Evolutionary conservation across 768 basidiomycete species (phyloP).

Genomic region (Melanogaster broomeanus): DNA sequence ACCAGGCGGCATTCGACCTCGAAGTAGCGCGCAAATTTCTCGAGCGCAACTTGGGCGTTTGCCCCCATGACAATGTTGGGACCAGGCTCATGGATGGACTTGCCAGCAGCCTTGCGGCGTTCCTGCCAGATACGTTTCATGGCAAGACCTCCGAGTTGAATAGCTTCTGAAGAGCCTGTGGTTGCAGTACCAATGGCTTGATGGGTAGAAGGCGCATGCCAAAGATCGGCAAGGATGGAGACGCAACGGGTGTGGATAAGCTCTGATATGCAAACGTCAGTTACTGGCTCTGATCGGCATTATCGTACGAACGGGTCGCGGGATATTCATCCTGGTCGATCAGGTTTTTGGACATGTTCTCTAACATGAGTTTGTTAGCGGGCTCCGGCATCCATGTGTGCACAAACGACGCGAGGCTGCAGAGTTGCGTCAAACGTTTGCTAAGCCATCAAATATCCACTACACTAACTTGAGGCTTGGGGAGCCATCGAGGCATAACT

Average conservation of each 20-base stretch:
- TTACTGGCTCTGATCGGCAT: neutral
- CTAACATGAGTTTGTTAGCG: slow-evolving; percentile 57
- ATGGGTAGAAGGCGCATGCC: slow-evolving; percentile 59
- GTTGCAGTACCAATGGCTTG: slow-evolving; percentile 69
- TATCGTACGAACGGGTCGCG: slow-evolving; percentile 41
- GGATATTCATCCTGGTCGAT: slow-evolving; percentile 76
- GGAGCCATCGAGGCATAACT: slow-evolving; percentile 54
- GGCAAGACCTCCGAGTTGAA: slow-evolving; percentile 71
- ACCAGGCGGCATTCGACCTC: slow-evolving; percentile 68
- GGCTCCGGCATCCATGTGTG: slow-evolving; percentile 62
- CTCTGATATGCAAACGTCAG: slow-evolving; percentile 23
- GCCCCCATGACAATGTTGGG: slow-evolving; percentile 68
- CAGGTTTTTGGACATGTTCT: slow-evolving; percentile 68
- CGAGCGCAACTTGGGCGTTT: slow-evolving; percentile 70
- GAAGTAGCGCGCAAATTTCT: slow-evolving; percentile 70
- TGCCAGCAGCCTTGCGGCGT: slow-evolving; percentile 63
- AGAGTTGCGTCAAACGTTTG: slow-evolving; percentile 3
- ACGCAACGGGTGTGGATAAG: slow-evolving; percentile 47
- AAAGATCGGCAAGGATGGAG: slow-evolving; percentile 65
- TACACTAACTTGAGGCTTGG: slow-evolving; percentile 50
- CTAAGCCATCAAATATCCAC: neutral
- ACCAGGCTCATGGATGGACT: slow-evolving; percentile 65
- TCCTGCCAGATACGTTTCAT: slow-evolving; percentile 75
- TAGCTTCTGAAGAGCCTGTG: slow-evolving; percentile 71
- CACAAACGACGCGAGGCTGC: slow-evolving; percentile 62